A percentile compares a stretch with the other conserved stretches of the same genome.
Conservation (phyloP, 2,329 filamentous ascomycete genomes). For the Blastomyces percursus region DNA sequence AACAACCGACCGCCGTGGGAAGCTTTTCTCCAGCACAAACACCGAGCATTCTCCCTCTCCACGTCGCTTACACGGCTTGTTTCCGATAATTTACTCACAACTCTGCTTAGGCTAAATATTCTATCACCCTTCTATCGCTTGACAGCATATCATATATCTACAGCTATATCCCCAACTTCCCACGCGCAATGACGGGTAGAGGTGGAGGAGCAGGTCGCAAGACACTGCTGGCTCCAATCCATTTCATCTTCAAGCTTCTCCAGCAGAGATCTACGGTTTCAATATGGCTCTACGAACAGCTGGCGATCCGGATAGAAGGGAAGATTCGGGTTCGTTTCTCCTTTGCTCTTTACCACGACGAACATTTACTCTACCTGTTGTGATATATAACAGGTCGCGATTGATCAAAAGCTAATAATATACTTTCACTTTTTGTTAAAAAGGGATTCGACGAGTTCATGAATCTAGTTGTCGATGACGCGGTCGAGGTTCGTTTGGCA, state of each 20-base stretch:
- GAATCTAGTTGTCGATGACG: conserved; percentile 95
- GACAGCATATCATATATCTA: neutral
- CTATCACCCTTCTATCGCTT: neutral
- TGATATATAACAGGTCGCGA: neutral
- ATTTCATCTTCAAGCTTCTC: conserved; percentile 89
- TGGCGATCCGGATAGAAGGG: conserved; percentile 86
- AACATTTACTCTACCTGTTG: neutral
- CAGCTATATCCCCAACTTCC: neutral
- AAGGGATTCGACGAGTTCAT: conserved; percentile 99
- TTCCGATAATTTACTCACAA: neutral
- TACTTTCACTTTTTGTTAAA: conserved; percentile 4
- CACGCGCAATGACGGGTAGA: conserved; percentile 42
- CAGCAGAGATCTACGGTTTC: conserved; percentile 74
- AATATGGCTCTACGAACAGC: conserved; percentile 96
- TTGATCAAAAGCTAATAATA: neutral
- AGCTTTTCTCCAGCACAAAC: neutral
- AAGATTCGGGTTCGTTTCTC: conserved; percentile 66
- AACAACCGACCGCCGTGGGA: neutral
- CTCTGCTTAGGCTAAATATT: neutral
- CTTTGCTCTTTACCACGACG: neutral
- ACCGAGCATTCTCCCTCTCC: neutral
- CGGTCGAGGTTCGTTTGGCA: conserved; percentile 76
- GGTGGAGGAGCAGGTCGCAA: conserved; percentile 47
- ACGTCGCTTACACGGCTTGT: conserved; percentile 11
- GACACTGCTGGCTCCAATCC: conserved; percentile 65